Base-by-base conservation (phyloP, 345 rosid genomes). In the Populus simonii region DNA sequence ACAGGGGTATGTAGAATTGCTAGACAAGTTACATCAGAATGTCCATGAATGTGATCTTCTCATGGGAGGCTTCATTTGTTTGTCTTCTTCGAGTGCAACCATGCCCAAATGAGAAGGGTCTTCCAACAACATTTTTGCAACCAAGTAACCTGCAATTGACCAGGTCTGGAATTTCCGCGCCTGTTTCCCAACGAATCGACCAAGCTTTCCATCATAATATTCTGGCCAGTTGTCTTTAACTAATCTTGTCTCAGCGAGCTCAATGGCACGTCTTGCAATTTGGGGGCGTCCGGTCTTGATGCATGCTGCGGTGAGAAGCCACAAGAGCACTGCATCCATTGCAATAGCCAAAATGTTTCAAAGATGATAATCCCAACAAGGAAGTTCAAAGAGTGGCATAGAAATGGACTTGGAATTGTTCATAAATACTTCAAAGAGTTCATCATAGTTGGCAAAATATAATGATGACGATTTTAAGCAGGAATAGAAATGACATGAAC, bases 221-320 rank as follows among this genome's bases (percentile, higher is more conserved):
- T 95, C 98, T 6, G 97, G 97, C 99, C 98, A 95, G 70, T 55
- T 73, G 85, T 96, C 98, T 84, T 88, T 92, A 45, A 81, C 81
- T 81, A 96, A 78, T 90, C 94, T 88, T 31, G 80, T 67, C 82
- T 95, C 97, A 8, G 96, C 94, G 61, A 90, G 81, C 78, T 93
- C 99, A 66, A 91, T 87, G 63, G 98, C 99, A 22, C 90, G 81
- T 59, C 92, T 92, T 71, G 98, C 99, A 27, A 93, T 91, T 66
- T 92, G 99, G 33, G 98, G 99, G 47, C 99, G 92, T 51, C 99
- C 96, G 1, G 94, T 92, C 86, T 93, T 93, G 76, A 95, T 90
- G 55, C 96, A 91, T 9, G 98, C 97, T 33, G 98, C 99, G 7
- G 97, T 86, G 41, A 95, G 88, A 61, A 93, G 92, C 99, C 99